These are phyloP conservation scores for Blastobotrys raffinosifermentans DNA, from an alignment of 1,139 yeast species.

Conservation along the genomic window DNA sequence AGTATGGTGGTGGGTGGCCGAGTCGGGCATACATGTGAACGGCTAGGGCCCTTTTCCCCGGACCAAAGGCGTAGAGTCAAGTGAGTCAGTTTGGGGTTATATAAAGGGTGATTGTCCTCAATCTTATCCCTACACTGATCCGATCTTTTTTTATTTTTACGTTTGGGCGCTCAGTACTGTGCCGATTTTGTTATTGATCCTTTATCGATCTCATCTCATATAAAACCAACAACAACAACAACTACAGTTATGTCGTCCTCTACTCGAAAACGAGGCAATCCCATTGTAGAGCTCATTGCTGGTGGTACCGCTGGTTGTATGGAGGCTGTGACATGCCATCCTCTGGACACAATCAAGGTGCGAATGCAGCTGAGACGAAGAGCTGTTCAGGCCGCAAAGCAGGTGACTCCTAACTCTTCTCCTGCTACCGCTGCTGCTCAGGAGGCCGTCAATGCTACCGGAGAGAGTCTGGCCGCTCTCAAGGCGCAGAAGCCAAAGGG, in stretches of 20 bases:
- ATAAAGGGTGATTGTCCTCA: too few relatives aligned
- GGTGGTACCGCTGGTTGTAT: constrained; percentile 97
- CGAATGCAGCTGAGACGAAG: constrained; percentile 79
- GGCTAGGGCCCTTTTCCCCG: too few relatives aligned
- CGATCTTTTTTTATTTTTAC: too few relatives aligned
- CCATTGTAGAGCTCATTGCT: constrained; percentile 76
- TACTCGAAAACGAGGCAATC: constrained; percentile 32
- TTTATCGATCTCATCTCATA: too few relatives aligned
- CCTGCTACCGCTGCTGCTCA: background rate
- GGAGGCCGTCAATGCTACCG: background rate
- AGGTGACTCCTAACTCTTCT: constrained; percentile 22
- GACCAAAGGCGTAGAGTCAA: too few relatives aligned
- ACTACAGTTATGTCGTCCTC: too few relatives aligned
- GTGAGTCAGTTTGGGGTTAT: too few relatives aligned
- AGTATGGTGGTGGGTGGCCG: too few relatives aligned
- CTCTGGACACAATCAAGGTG: constrained; percentile 85
- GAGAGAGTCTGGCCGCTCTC: background rate
- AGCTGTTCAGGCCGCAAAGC: constrained; percentile 16
- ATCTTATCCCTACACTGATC: too few relatives aligned
- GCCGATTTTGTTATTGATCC: too few relatives aligned
- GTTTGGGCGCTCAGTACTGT: too few relatives aligned
- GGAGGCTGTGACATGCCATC: constrained; percentile 96
- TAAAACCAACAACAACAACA: constrained; percentile 5
- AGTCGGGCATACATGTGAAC: too few relatives aligned
- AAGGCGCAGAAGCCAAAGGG: constrained; percentile 42